phyloP scores from a whole-genome alignment of 768 basidiomycete genomes.

The Phaeotremella skinneri region DNA sequence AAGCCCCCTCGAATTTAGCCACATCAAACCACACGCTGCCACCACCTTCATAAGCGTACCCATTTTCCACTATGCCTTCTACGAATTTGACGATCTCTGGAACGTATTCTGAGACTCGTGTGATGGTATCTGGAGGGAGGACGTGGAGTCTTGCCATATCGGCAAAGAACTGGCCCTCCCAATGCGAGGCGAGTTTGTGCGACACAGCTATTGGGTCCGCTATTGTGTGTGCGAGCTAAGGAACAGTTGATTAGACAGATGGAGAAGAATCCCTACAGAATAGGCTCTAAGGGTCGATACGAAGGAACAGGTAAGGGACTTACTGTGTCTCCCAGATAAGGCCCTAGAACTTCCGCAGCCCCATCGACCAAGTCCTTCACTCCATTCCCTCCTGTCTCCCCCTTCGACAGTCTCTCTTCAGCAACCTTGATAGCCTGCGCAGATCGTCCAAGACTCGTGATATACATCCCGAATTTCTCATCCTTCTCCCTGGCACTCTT shows the following conservation, averaged over 20 bases:
- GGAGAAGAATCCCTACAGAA: conserved; percentile 7
- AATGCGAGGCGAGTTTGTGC: conserved; percentile 73
- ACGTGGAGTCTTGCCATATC: conserved; percentile 90
- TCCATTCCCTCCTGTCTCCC: conserved; percentile 42
- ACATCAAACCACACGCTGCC: conserved; percentile 95
- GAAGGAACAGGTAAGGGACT: neutral
- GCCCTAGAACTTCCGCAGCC: conserved; percentile 72
- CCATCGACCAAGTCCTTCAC: conserved; percentile 61
- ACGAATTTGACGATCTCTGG: conserved; percentile 91
- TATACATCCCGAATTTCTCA: conserved; percentile 90
- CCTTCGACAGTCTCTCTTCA: conserved; percentile 54
- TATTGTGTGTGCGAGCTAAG: conserved; percentile 72
- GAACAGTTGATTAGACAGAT: conserved; percentile 10
- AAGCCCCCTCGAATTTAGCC: conserved; percentile 69
- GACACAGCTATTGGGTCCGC: conserved; percentile 78
- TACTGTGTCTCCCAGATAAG: conserved; percentile 39
- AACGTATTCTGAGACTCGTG: conserved; percentile 94
- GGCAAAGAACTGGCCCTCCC: conserved; percentile 85
- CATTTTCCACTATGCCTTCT: conserved; percentile 76
- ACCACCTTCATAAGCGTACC: conserved; percentile 71
- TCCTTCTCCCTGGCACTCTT: conserved; percentile 70
- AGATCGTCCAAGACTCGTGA: conserved; percentile 66
- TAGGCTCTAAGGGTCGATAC: neutral
- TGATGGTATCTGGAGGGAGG: conserved; percentile 81
- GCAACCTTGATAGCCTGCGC: conserved; percentile 61